Evolutionary conservation across 164 flowering plant species (phyloP).

Genomic region (Echeveria elegans): DNA sequence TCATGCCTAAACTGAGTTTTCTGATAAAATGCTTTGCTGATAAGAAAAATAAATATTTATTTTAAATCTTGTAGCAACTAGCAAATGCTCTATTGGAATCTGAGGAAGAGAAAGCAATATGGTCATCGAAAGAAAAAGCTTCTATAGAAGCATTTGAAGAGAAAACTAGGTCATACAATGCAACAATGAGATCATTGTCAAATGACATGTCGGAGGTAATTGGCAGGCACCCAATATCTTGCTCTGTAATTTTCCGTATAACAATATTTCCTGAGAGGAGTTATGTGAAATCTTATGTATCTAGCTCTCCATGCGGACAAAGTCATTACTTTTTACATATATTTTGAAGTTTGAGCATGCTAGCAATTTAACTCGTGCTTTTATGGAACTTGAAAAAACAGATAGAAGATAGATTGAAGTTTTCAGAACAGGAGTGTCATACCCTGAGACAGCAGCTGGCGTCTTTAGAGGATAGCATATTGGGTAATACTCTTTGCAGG

Average conservation of each 20-base stretch:
- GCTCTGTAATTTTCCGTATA: not conserved
- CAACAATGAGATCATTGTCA: conserved; percentile 38
- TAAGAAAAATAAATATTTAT: too few relatives aligned
- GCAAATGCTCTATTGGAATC: conserved; percentile 69
- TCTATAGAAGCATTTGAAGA: conserved; percentile 49
- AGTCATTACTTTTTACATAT: conserved; percentile 5
- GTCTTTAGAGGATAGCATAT: conserved; percentile 33
- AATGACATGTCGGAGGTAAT: conserved; percentile 50
- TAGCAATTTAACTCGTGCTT: not conserved
- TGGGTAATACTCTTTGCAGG: conserved; percentile 59
- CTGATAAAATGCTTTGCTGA: conserved; percentile 8
- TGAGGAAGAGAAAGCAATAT: conserved; percentile 83
- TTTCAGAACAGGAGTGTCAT: conserved; percentile 37
- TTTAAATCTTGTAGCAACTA: conserved; percentile 72
- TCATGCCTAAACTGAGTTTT: not conserved
- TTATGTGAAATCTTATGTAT: not conserved
- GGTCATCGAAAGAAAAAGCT: conserved; percentile 78
- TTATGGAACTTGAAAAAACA: conserved; percentile 14
- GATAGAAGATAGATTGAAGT: conserved; percentile 49
- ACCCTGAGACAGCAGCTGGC: conserved; percentile 30
- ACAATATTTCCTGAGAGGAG: not conserved
- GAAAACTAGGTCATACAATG: conserved; percentile 30
- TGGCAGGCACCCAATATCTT: not conserved
- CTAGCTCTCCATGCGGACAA: conserved; percentile 2
- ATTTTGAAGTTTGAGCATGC: not conserved